phyloP scores from a whole-genome alignment of 495 filamentous ascomycete genomes.

The Echria macrotheca region DNA sequence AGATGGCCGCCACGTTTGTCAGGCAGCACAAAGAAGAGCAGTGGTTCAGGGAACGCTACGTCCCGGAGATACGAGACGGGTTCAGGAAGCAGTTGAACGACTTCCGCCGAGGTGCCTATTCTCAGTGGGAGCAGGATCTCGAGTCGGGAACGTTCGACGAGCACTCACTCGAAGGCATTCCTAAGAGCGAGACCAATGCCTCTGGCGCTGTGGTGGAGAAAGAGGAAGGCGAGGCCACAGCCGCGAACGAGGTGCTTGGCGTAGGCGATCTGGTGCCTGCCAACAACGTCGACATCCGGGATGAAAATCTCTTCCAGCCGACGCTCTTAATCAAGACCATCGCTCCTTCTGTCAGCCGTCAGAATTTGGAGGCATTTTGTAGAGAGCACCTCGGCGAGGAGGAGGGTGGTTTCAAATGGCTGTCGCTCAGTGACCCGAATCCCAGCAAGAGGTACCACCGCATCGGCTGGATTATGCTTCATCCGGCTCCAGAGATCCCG shows the following conservation, averaged over 20 bases:
- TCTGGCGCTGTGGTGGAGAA: conserved; percentile 83
- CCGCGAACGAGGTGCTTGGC: conserved; percentile 84
- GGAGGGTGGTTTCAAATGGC: conserved; percentile 83
- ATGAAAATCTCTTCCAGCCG: conserved; percentile 77
- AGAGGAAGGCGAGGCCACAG: conserved; percentile 88
- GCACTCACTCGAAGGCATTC: conserved; percentile 90
- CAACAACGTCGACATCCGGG: conserved; percentile 71
- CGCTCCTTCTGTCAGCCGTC: conserved; percentile 91
- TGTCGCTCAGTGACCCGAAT: conserved; percentile 93
- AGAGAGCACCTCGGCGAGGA: conserved; percentile 84
- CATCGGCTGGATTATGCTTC: conserved; percentile 96
- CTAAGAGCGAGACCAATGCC: conserved; percentile 88
- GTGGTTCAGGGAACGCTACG: conserved; percentile 96
- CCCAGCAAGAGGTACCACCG: conserved; percentile 94
- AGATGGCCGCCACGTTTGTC: conserved; percentile 85
- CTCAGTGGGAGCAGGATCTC: conserved; percentile 80
- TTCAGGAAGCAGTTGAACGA: conserved; percentile 66
- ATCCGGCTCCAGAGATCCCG: conserved; percentile 64
- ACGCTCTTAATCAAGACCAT: conserved; percentile 97
- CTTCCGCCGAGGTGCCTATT: conserved; percentile 67
- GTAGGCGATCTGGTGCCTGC: conserved; percentile 83
- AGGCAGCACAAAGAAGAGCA: conserved; percentile 86
- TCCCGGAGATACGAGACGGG: conserved; percentile 67
- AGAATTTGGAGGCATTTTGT: conserved; percentile 85
- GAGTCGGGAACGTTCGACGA: conserved; percentile 82